Conservation (phyloP, 2,329 filamentous ascomycete species). For the Malbranchea zuffiana region DNA sequence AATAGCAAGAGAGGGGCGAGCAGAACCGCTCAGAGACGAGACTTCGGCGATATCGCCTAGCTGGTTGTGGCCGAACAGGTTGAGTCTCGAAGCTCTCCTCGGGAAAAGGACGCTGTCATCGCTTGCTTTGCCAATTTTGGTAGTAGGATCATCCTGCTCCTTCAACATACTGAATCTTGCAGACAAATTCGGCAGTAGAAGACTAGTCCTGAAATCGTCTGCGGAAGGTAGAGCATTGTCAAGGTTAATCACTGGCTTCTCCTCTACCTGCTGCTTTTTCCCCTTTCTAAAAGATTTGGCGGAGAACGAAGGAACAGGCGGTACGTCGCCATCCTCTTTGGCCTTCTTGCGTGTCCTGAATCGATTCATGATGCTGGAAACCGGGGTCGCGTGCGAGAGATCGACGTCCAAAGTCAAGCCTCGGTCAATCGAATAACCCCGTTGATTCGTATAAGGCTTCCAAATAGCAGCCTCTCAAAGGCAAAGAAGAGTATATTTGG, state of each 20-base stretch:
- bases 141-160: slow-evolving; percentile 85
- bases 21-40: slow-evolving; percentile 58
- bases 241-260: slow-evolving; percentile 56
- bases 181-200: slow-evolving; percentile 90
- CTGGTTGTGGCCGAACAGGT: slow-evolving; percentile 56
- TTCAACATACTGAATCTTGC: slow-evolving; percentile 93
- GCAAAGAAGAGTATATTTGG: too few species aligned
- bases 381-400: too few species aligned
- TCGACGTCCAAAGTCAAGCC: too few species aligned
- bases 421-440: too few species aligned
- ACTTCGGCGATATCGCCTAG: slow-evolving; percentile 85
- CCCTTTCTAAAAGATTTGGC: slow-evolving; percentile 39
- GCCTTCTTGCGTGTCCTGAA: slow-evolving; percentile 33
- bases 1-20: slow-evolving; percentile 46
- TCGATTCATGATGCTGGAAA: slow-evolving; percentile 29
- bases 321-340: slow-evolving; percentile 20
- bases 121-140: slow-evolving; percentile 82
- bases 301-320: slow-evolving; percentile 23
- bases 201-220: slow-evolving; percentile 88
- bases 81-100: slow-evolving; percentile 66
- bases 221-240: slow-evolving; percentile 61
- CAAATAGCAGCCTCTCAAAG: too few species aligned
- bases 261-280: slow-evolving; percentile 44
- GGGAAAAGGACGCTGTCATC: slow-evolving; percentile 86
- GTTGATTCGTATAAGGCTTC: too few species aligned